phyloP scores from a whole-genome alignment of 257 asterid genomes.

The Gentiana macrophylla region DNA sequence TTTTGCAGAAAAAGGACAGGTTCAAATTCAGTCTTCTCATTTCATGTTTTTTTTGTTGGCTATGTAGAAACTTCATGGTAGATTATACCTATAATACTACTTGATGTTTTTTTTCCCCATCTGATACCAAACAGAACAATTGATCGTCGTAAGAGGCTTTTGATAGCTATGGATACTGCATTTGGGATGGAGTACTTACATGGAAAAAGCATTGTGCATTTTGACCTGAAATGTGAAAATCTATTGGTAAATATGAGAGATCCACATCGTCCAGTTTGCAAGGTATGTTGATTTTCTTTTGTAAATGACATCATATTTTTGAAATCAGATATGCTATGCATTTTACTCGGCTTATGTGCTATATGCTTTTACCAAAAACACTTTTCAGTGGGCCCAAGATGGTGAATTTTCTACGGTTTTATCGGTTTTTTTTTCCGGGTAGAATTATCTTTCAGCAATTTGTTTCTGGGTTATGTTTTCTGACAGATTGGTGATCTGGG shows the following conservation, averaged over 20 bases:
- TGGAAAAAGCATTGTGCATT: constrained; percentile 92
- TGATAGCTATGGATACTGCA: constrained; percentile 97
- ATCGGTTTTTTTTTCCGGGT: background rate
- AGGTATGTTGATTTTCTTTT: constrained; percentile 32
- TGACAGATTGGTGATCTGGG: constrained; percentile 93
- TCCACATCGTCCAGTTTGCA: constrained; percentile 99
- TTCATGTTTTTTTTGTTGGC: background rate
- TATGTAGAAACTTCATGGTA: background rate
- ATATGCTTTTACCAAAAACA: background rate
- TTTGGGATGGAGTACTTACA: constrained; percentile 98
- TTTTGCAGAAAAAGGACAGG: constrained; percentile 92
- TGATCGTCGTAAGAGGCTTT: constrained; percentile 92
- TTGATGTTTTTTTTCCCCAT: background rate
- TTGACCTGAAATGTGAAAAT: constrained; percentile 96
- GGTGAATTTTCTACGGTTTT: background rate
- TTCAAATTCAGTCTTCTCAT: constrained; percentile 11
- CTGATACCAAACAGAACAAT: constrained; percentile 53
- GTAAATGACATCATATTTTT: too few relatives aligned
- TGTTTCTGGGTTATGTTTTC: constrained; percentile 4
- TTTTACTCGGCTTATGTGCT: background rate
- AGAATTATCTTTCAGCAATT: background rate
- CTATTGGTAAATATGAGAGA: constrained; percentile 95
- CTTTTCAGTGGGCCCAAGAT: too few relatives aligned
- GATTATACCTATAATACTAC: background rate
- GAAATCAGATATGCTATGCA: too few relatives aligned